Percentiles rank a stretch among this genome's conserved stretches.
Conservation (phyloP, 192 early-diverging fungal genomes). For the Helicostylum pulchrum region DNA sequence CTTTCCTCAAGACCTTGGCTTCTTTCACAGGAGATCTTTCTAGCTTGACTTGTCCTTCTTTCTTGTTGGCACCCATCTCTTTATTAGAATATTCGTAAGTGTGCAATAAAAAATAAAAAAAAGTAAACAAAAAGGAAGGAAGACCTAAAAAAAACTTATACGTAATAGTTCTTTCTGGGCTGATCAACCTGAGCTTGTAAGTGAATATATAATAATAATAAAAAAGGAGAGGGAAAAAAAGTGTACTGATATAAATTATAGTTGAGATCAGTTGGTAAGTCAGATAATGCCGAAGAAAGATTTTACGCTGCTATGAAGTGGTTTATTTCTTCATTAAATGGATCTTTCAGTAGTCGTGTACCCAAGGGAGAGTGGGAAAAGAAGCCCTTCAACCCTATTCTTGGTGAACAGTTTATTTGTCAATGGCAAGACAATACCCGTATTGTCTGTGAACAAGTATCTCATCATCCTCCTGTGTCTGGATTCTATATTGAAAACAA, state of each 20-base stretch:
- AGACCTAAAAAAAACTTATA: neutral
- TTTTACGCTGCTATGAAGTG: slow-evolving; percentile 68
- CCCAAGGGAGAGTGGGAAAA: slow-evolving; percentile 68
- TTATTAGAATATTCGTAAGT: slow-evolving; percentile 74
- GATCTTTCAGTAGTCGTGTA: slow-evolving; percentile 69
- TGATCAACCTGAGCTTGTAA: slow-evolving; percentile 54
- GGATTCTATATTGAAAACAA: slow-evolving; percentile 64
- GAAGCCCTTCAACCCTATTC: slow-evolving; percentile 69
- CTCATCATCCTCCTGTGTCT: slow-evolving; percentile 72
- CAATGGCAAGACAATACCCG: slow-evolving; percentile 58
- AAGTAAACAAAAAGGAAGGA: neutral
- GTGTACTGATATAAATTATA: neutral
- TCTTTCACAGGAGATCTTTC: slow-evolving; percentile 82
- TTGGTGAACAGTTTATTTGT: slow-evolving; percentile 68
- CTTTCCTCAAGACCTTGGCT: slow-evolving; percentile 65
- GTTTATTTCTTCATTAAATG: slow-evolving; percentile 80
- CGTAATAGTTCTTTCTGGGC: slow-evolving; percentile 45
- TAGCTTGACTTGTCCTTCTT: slow-evolving; percentile 75
- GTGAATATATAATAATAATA: neutral
- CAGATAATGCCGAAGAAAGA: slow-evolving; percentile 56
- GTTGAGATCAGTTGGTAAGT: slow-evolving; percentile 61
- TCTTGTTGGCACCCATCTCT: slow-evolving; percentile 72
- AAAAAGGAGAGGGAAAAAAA: neutral
- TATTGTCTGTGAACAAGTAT: slow-evolving; percentile 66
- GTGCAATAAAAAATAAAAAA: too few relatives aligned